Evolutionary conservation across 345 rosid species (phyloP).

Genomic region (Citrus hindsii): DNA sequence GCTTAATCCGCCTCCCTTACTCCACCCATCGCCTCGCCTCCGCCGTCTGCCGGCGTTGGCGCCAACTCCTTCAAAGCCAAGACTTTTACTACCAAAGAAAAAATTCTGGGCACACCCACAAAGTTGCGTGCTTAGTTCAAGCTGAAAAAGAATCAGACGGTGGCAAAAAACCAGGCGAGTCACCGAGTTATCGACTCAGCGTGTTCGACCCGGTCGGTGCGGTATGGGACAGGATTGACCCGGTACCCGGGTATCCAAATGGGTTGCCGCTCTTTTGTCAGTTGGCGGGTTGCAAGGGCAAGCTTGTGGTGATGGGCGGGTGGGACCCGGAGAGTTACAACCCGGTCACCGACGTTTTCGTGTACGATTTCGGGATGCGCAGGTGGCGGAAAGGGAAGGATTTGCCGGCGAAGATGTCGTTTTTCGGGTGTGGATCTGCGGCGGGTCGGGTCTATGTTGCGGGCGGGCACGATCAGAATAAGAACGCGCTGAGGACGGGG

Average conservation of each 20-base stretch:
- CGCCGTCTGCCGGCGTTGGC: conserved; percentile 55
- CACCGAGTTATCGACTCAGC: conserved; percentile 33
- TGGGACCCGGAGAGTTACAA: conserved; percentile 63
- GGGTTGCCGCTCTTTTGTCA: conserved; percentile 69
- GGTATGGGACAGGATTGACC: conserved; percentile 43
- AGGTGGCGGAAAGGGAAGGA: conserved; percentile 51
- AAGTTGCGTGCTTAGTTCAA: conserved; percentile 57
- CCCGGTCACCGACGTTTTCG: conserved; percentile 46
- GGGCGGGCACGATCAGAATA: conserved; percentile 68
- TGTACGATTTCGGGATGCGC: conserved; percentile 44
- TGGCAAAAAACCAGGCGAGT: conserved; percentile 24
- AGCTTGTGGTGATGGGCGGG: conserved; percentile 64
- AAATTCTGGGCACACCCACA: conserved; percentile 32
- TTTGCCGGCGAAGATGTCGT: conserved; percentile 55
- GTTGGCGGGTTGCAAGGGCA: conserved; percentile 48
- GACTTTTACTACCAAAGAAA: conserved; percentile 48
- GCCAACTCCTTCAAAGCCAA: conserved; percentile 34
- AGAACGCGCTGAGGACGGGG: conserved; percentile 56
- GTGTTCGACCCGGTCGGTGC: conserved; percentile 38
- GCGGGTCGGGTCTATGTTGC: conserved; percentile 41
- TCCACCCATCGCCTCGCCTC: conserved; percentile 40
- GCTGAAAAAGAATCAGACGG: conserved; percentile 8
- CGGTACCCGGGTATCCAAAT: conserved; percentile 37
- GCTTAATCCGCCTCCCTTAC: conserved; percentile 49
- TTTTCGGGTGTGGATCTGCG: conserved; percentile 47